These are phyloP conservation scores for Phytophthora syringae DNA, from an alignment of 352 stramenopile genomes.

Conservation along the genomic window DNA sequence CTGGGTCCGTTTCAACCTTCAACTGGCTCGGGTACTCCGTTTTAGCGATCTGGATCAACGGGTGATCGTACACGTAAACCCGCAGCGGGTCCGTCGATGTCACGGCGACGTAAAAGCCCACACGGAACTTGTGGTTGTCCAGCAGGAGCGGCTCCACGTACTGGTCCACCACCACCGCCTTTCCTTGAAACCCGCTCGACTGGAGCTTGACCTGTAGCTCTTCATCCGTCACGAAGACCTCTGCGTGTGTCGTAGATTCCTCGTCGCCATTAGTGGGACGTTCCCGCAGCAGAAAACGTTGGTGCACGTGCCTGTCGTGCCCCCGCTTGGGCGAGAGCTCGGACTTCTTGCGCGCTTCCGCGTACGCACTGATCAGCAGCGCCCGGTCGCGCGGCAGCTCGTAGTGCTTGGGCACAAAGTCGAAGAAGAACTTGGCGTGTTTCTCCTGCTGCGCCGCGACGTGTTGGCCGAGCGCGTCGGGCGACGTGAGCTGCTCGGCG, in stretches of 20 bases:
- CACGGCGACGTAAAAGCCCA: conserved; percentile 88
- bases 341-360: conserved; percentile 48
- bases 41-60: conserved; percentile 78
- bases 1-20: conserved; percentile 42
- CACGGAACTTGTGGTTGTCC: conserved; percentile 88
- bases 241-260: conserved; percentile 18
- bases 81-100: conserved; percentile 86
- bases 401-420: conserved; percentile 66
- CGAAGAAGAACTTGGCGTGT: conserved; percentile 71
- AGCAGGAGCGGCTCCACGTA: conserved; percentile 89
- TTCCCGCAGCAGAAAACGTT: conserved; percentile 69
- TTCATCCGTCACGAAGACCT: conserved; percentile 52
- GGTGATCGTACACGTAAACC: conserved; percentile 84
- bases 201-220: conserved; percentile 57
- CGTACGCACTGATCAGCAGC: conserved; percentile 55
- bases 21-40: conserved; percentile 57
- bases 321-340: conserved; percentile 61
- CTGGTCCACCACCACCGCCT: conserved; percentile 65
- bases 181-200: conserved; percentile 54
- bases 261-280: conserved; percentile 44
- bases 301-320: conserved; percentile 60
- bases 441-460: conserved; percentile 49
- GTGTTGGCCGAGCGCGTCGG: conserved; percentile 54
- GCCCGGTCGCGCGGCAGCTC: conserved; percentile 66
- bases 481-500: conserved; percentile 49